Percentiles rank a stretch among this genome's conserved stretches.
phyloP scores from a whole-genome alignment of 140 eudicot genomes.

The Cichorium intybus region DNA sequence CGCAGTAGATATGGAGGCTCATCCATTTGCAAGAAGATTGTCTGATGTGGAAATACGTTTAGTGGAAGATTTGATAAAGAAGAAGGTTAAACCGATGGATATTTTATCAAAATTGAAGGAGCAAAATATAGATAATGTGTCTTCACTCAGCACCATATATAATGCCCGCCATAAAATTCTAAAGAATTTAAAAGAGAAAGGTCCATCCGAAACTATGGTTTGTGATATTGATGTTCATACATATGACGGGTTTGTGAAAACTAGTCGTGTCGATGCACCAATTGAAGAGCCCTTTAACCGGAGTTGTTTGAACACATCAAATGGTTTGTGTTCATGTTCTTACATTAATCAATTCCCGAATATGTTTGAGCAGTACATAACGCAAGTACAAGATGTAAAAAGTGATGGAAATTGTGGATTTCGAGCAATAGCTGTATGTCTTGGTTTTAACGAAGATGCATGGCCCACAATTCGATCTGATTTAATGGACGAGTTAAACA shows the following conservation, averaged over 20 bases:
- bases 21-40: constrained; percentile 10
- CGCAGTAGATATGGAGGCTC: neutral
- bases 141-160: neutral
- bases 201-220: neutral
- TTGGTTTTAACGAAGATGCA: neutral
- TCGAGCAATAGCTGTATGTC: neutral
- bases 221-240: neutral
- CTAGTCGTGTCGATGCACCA: neutral
- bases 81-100: neutral
- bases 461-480: neutral
- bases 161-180: neutral
- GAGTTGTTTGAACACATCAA: too few species aligned
- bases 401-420: constrained; percentile 1
- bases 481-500: neutral
- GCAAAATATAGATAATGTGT: neutral
- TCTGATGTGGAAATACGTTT: constrained; percentile 1
- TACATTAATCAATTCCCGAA: neutral
- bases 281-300: too few species aligned
- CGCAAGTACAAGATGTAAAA: neutral
- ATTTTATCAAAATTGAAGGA: neutral
- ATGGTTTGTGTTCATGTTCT: neutral
- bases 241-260: neutral
- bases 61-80: constrained; percentile 11
- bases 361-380: neutral
- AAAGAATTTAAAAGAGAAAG: neutral